Base-by-base conservation (phyloP, 2,329 filamentous ascomycete species). In the Penicillium hordei region DNA sequence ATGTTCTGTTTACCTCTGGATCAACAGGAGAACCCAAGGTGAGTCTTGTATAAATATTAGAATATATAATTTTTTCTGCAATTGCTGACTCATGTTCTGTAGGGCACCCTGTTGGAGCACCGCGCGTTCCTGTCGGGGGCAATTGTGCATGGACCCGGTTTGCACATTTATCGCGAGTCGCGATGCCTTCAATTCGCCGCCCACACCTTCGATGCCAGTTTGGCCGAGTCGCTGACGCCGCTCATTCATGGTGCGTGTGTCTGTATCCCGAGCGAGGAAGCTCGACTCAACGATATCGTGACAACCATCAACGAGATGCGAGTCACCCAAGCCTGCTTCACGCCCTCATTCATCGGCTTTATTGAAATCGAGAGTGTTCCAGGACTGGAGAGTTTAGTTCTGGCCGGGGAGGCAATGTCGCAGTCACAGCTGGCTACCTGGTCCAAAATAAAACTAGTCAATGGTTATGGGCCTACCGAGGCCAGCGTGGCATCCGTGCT, bases 31-130 rank as follows among this genome's bases (percentile, higher is more conserved):
- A 79, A 54, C 82, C 84, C 0, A 84, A 85, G 65, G 74, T 76
- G 59, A 46, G 63, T 19, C 1, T 15, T 19, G 9, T 58, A 4
- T 43, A 0, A 29, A 34, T 10, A 44, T 57, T 42, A 31, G 1
- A 33, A 55, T 12, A 13, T 6, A 13, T 13, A 5, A 9, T 9
- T 23, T 29, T 29, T 4, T 5, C 13, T 29, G 25, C 15, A 27
- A 29, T 39, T 5, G 34, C 62, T 64, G 33, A 67, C 58, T 19
- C 5, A 17, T 29, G 21, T 27, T 31, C 31, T 34, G n/a, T 53
- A 77, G 75, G 87, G 86, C 4, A 83, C 87, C n/a, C 80, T 87
- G 48, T 82, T 88, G 59, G 83, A 83, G 12, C 88, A 90, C 64
- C 75, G 76, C 0, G 81, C 86, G 0, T 79, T 86, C 15, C 81